Evolutionary conservation across 2,329 filamentous ascomycete species (phyloP).

Genomic region (Claviceps digitariae): DNA sequence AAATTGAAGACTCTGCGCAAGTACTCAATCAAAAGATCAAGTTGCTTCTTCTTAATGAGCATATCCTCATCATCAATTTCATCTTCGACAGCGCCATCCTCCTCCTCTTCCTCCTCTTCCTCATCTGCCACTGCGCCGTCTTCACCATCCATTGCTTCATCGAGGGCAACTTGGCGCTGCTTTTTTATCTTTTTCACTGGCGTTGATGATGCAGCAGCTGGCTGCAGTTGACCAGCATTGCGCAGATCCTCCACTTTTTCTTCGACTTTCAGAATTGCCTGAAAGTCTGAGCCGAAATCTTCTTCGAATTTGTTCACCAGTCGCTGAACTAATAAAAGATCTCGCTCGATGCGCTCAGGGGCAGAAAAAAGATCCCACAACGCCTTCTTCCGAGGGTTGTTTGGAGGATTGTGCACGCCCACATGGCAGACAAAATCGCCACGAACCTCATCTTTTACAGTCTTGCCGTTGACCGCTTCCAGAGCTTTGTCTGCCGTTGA

Average conservation of each 20-base stretch:
- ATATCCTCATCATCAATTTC: constrained; percentile 86
- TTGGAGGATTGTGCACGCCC: constrained; percentile 82
- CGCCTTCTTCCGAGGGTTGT: constrained; percentile 80
- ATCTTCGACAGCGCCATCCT: constrained; percentile 66
- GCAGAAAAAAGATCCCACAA: constrained; percentile 94
- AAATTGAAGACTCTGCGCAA: constrained; percentile 95
- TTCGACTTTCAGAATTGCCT: constrained; percentile 69
- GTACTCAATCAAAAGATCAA: constrained; percentile 93
- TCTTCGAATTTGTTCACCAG: constrained; percentile 74
- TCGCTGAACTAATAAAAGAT: constrained; percentile 69
- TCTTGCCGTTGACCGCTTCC: constrained; percentile 94
- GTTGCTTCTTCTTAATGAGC: constrained; percentile 85
- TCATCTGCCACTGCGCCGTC: constrained; percentile 60
- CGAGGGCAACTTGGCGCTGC: constrained; percentile 44
- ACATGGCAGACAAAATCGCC: constrained; percentile 98
- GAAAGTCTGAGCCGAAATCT: constrained; percentile 64
- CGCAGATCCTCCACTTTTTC: constrained; percentile 73
- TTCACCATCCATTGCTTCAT: constrained; percentile 49
- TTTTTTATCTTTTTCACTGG: constrained; percentile 47
- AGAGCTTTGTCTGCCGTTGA: constrained; percentile 73
- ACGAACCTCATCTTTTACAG: constrained; percentile 82
- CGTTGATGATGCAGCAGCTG: constrained; percentile 38
- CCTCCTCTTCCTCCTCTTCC: constrained; percentile 61
- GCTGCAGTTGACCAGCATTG: constrained; percentile 62
- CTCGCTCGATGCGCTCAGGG: constrained; percentile 83